A percentile compares a stretch with the other conserved stretches of the same genome.
Evolutionary conservation across 2,329 filamentous ascomycete genomes (phyloP).

Genomic region (Fusarium proliferatum): DNA sequence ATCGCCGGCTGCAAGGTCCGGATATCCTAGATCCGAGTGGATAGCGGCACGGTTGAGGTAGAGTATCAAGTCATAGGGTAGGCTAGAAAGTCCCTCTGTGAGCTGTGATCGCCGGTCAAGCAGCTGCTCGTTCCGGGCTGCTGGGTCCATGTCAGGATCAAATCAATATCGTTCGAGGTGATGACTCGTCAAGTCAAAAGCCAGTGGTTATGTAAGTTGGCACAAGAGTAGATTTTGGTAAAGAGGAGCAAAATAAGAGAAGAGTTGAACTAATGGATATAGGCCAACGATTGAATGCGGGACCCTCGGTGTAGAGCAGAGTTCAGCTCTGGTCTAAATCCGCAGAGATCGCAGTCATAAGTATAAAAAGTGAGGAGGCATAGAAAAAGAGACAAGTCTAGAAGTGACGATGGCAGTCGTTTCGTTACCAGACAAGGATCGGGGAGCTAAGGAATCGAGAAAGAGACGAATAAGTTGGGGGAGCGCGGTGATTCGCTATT

Average conservation of each 20-base stretch:
- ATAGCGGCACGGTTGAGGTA: constrained; percentile 77
- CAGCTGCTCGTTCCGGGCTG: constrained; percentile 56
- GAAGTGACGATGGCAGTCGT: constrained; percentile 22
- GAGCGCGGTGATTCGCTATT: not conserved
- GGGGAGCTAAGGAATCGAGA: constrained; percentile 1
- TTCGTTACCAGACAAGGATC: constrained; percentile 16
- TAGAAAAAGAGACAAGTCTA: not conserved
- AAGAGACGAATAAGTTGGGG: not conserved
- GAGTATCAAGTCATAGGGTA: constrained; percentile 71
- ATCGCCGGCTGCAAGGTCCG: constrained; percentile 89
- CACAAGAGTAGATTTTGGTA: not conserved
- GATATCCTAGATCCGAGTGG: constrained; percentile 82
- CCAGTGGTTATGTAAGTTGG: constrained; percentile 14
- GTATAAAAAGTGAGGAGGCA: not conserved
- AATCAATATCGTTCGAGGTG: not conserved
- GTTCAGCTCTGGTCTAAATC: constrained; percentile 8
- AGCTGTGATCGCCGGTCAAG: constrained; percentile 66
- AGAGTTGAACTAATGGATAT: constrained; percentile 20
- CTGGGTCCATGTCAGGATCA: constrained; percentile 46
- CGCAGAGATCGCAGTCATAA: constrained; percentile 1
- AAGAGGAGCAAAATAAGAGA: constrained; percentile 15
- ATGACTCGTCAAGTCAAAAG: not conserved
- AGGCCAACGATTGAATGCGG: constrained; percentile 14
- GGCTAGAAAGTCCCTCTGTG: constrained; percentile 63
- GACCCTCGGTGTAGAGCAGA: constrained; percentile 11